phyloP scores from a whole-genome alignment of 352 stramenopile genomes.

The Labyrinthula sp. region DNA sequence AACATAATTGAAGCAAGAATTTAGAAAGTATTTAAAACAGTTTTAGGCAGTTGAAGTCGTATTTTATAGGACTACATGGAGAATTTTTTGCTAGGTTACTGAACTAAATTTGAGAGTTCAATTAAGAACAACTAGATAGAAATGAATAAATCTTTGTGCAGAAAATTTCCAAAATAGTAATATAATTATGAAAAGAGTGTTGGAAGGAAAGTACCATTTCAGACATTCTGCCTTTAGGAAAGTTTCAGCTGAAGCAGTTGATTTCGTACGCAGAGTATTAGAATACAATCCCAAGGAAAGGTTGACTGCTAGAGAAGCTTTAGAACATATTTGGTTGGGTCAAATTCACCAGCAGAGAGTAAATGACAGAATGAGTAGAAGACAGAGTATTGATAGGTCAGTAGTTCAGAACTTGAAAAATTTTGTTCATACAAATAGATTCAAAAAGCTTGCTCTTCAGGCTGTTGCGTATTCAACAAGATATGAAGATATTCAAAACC shows the following conservation, averaged over 20 bases:
- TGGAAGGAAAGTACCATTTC: slow-evolving; percentile 30
- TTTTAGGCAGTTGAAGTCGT: no score
- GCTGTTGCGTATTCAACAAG: slow-evolving; percentile 18
- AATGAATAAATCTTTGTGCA: no score
- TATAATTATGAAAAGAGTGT: slow-evolving; percentile 28
- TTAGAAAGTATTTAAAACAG: no score
- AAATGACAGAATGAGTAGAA: slow-evolving; percentile 2
- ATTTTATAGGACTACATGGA: no score
- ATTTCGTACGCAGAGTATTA: slow-evolving; percentile 30
- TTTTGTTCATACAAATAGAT: slow-evolving; percentile 5
- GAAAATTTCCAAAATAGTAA: slow-evolving; percentile 55
- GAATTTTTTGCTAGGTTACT: no score
- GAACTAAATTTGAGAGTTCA: no score
- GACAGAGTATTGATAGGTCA: no score
- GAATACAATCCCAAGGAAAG: slow-evolving; percentile 25
- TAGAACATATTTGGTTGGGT: slow-evolving; percentile 15
- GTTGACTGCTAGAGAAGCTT: slow-evolving; percentile 20
- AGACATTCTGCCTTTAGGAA: slow-evolving; percentile 10
- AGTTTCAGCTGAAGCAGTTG: slow-evolving; percentile 21
- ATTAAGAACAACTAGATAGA: no score
- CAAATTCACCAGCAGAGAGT: not conserved
- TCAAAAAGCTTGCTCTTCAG: slow-evolving; percentile 17
- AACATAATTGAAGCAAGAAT: no score
- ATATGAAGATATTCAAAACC: slow-evolving; percentile 25
- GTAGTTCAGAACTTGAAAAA: slow-evolving; percentile 10